These are phyloP conservation scores for Aspergillus ibericus DNA, from an alignment of 2,329 filamentous ascomycete genomes.

Conservation along the genomic window DNA sequence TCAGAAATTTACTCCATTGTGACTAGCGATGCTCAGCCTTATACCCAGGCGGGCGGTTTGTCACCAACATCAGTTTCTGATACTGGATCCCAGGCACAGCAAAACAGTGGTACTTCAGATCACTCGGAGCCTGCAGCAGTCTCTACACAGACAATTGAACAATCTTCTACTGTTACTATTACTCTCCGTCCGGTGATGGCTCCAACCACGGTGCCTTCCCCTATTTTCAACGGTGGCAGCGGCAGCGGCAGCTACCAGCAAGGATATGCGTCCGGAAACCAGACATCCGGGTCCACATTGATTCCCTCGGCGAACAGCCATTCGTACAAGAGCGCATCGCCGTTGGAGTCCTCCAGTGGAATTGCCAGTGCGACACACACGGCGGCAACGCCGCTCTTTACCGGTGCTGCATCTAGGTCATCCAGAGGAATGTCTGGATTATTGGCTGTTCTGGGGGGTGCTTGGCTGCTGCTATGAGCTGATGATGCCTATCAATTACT, in stretches of 20 bases:
- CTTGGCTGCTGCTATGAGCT: neutral
- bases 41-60: neutral
- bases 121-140: neutral
- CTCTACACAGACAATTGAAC: neutral
- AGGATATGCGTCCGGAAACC: neutral
- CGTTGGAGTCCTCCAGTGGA: neutral
- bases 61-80: neutral
- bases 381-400: neutral
- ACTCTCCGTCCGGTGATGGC: neutral
- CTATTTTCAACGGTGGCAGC: neutral
- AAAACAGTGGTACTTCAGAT: neutral
- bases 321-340: neutral
- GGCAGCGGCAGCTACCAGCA: neutral
- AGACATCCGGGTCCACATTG: neutral
- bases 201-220: too few relatives aligned
- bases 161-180: neutral
- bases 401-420: neutral
- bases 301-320: neutral
- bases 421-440: neutral
- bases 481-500: neutral
- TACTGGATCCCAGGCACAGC: neutral
- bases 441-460: neutral
- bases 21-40: neutral
- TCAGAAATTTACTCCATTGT: neutral
- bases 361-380: neutral